Evolutionary conservation across 2,329 filamentous ascomycete species (phyloP), one percentile per base, ranked within the genome.

Genomic region (Pyricularia grisea): DNA sequence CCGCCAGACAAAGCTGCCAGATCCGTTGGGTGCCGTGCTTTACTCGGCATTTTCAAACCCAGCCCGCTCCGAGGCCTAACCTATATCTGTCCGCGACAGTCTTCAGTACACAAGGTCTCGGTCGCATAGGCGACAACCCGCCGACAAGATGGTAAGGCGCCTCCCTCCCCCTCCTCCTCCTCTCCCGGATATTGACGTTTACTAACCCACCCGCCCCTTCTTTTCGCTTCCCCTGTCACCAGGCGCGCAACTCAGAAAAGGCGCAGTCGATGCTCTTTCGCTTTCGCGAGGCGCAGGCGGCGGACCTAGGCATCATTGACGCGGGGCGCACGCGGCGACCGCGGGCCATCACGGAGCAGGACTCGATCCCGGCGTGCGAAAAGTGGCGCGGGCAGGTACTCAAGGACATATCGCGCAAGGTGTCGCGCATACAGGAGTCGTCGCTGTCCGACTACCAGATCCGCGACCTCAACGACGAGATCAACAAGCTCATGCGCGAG

Each of bases 251-350:
- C 81, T 94, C 92, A 65, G 94, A 98, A 86, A 99, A 98, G 81
- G 94, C 95, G 76, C 95, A 99, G 84, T 97, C 94, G 66, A 99
- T 99, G 94, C 94, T 99, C 80, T 99, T 97, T 84, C 94, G 95
- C 85, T 99, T 99, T 85, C 93, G 95, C 79, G 95, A 97, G 77
- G 92, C 94, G 75, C 95, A 98, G 87, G 94, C 94, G 73, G 93
- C 93, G 72, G 94, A 97, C 81, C 87, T 97, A 66, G 94, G 94
- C 77, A 97, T 98, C 79, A 92, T 99, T 81, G 94, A 98, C 83
- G 91, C 91, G 31, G 92, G 93, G 70, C 92, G 94, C 71, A 91
- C 93, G 10, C 92, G 94, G 12, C 93, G 95, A 2, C 95, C 95
- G 68, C 96, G 94, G 80, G 87, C 90, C 72, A 97, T 98, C 79